Percentiles rank a stretch among this genome's conserved stretches.
These are phyloP conservation scores for Pseudogymnoascus sp. DNA, from an alignment of 2,329 filamentous ascomycete species.

Conservation along the genomic window DNA sequence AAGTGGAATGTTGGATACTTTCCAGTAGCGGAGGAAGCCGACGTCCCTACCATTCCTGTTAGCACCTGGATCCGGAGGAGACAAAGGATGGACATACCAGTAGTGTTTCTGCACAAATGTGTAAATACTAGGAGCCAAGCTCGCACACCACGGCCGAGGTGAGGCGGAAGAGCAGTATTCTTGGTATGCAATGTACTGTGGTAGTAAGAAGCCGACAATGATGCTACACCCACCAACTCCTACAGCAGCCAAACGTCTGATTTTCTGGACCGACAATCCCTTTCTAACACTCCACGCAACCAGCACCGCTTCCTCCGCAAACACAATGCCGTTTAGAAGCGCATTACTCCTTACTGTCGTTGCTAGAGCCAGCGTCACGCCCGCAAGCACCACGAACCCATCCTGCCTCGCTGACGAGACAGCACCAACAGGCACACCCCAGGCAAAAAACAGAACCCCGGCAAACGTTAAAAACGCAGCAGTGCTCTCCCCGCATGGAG, in stretches of 20 bases:
- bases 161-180: conserved; percentile 51
- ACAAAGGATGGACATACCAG: conserved; percentile 52
- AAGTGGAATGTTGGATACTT: conserved; percentile 70
- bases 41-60: conserved; percentile 54
- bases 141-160: conserved; percentile 65
- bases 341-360: conserved; percentile 78
- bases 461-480: conserved; percentile 71
- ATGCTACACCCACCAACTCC: conserved; percentile 60
- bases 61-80: background rate
- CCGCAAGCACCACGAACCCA: conserved; percentile 50
- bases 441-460: conserved; percentile 61
- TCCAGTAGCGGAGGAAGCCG: conserved; percentile 89
- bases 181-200: conserved; percentile 67
- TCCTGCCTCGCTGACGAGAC: conserved; percentile 30
- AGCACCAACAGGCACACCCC: background rate
- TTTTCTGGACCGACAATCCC: conserved; percentile 33
- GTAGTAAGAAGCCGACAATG: conserved; percentile 56
- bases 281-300: conserved; percentile 34
- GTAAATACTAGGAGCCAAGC: conserved; percentile 76
- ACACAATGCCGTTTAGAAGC: conserved; percentile 68
- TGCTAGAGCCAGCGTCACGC: conserved; percentile 61
- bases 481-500: conserved; percentile 72
- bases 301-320: conserved; percentile 50
- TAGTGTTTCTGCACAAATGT: conserved; percentile 81
- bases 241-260: conserved; percentile 48